Conservation (phyloP, 805 yeast genomes). For the Cyberlindnera suaveolens region DNA sequence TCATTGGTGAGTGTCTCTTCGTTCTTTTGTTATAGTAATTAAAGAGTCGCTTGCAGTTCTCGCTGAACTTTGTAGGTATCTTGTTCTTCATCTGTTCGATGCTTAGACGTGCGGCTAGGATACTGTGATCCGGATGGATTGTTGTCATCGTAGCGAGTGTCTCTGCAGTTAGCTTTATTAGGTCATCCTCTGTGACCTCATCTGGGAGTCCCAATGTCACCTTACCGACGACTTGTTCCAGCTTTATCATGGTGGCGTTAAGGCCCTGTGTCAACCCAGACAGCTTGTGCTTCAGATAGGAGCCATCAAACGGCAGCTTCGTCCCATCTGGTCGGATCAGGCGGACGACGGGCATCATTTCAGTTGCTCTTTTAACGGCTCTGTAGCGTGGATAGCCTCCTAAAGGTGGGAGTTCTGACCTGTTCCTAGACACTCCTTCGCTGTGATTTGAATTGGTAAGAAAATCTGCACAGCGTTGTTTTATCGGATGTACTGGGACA, state of each 20-base stretch:
- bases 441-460: too few relatives aligned
- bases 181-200: constrained; percentile 2
- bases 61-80: constrained; percentile 79
- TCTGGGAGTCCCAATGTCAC: constrained; percentile 3
- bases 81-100: constrained; percentile 90
- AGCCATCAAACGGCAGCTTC: constrained; percentile 2
- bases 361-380: neutral
- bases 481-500: too few relatives aligned
- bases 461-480: too few relatives aligned
- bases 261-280: constrained; percentile 1
- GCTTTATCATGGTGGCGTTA: constrained; percentile 6
- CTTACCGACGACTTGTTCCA: constrained; percentile 1
- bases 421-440: too few relatives aligned
- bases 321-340: constrained; percentile 6
- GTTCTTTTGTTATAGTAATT: constrained; percentile 78
- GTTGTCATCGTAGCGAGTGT: constrained; percentile 98
- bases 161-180: constrained; percentile 50
- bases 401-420: too few relatives aligned
- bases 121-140: constrained; percentile 93
- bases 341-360: constrained; percentile 6
- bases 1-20: constrained; percentile 49
- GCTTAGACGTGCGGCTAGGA: constrained; percentile 93
- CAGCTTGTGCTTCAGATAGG: constrained; percentile 1
- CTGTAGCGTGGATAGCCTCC: too few relatives aligned
- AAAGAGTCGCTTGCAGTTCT: constrained; percentile 66